Evolutionary conservation across 805 yeast genomes (phyloP).

Genomic region (Myxozyma kluyveri): DNA sequence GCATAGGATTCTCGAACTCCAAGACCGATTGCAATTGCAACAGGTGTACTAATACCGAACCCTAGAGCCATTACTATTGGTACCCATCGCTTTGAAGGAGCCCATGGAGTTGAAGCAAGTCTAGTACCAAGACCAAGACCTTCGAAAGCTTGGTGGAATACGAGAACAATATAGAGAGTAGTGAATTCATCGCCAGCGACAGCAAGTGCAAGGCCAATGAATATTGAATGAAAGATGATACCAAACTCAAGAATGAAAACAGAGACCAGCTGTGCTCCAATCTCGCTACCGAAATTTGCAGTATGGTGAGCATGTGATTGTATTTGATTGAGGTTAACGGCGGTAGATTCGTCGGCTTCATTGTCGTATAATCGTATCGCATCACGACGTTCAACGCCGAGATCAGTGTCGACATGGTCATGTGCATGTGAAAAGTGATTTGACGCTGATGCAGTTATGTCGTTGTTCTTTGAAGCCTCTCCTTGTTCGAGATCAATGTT

Average conservation of each 20-base stretch:
- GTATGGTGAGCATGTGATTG: background rate
- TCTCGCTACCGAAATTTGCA: background rate
- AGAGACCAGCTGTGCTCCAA: slow-evolving; percentile 39
- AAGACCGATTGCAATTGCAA: slow-evolving; percentile 69
- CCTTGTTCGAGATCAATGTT: background rate
- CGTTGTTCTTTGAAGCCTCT: background rate
- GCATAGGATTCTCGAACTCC: slow-evolving; percentile 61
- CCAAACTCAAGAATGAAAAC: slow-evolving; percentile 71
- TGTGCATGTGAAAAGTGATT: slow-evolving; percentile 27
- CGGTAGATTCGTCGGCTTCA: background rate
- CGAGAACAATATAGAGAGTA: slow-evolving; percentile 59
- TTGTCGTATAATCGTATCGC: slow-evolving; percentile 8
- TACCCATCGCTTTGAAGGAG: slow-evolving; percentile 45
- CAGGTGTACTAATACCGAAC: slow-evolving; percentile 63
- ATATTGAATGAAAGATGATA: slow-evolving; percentile 76
- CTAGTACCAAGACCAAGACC: slow-evolving; percentile 78
- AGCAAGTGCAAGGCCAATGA: slow-evolving; percentile 74
- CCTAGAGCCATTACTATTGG: slow-evolving; percentile 53
- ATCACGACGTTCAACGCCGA: slow-evolving; percentile 10
- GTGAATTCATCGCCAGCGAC: slow-evolving; percentile 75
- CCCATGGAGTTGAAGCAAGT: slow-evolving; percentile 59
- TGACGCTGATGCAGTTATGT: slow-evolving; percentile 1
- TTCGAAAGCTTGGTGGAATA: slow-evolving; percentile 65
- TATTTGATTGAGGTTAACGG: background rate
- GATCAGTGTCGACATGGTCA: slow-evolving; percentile 24